A percentile compares a stretch with the other conserved stretches of the same genome.
These are phyloP conservation scores for Salvia splendens DNA, from an alignment of 257 asterid genomes.

Conservation along the genomic window DNA sequence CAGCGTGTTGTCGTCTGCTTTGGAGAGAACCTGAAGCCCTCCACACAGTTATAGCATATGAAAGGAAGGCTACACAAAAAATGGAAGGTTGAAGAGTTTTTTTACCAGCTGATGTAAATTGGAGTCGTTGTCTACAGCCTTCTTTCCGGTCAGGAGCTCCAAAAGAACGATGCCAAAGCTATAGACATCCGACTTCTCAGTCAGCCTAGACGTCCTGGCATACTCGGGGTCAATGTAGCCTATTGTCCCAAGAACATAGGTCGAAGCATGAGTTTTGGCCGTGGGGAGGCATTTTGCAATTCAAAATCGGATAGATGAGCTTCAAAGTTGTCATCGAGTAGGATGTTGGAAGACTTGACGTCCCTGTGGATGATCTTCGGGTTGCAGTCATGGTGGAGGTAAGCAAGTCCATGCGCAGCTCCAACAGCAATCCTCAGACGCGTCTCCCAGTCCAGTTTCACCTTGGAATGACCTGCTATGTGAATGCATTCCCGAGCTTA, in stretches of 20 bases:
- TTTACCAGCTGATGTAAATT: constrained; percentile 93
- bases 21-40: constrained; percentile 62
- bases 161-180: constrained; percentile 94
- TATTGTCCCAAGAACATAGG: constrained; percentile 89
- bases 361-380: constrained; percentile 91
- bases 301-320: constrained; percentile 94
- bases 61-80: not conserved
- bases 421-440: constrained; percentile 90
- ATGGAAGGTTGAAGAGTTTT: not conserved
- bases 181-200: constrained; percentile 91
- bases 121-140: constrained; percentile 77
- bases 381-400: constrained; percentile 94
- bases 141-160: constrained; percentile 90
- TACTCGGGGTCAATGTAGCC: constrained; percentile 98
- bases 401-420: constrained; percentile 95
- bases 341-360: constrained; percentile 87
- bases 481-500: not conserved
- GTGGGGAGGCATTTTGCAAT: constrained; percentile 70
- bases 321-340: constrained; percentile 80
- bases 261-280: constrained; percentile 83
- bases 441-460: constrained; percentile 93
- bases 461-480: constrained; percentile 75
- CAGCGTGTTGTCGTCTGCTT: constrained; percentile 77
- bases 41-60: no score
- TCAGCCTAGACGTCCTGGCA: constrained; percentile 85